Evolutionary conservation across 345 rosid genomes (phyloP), one percentile per base, ranked within the genome.

Genomic region (Cardamine resedifolia): DNA sequence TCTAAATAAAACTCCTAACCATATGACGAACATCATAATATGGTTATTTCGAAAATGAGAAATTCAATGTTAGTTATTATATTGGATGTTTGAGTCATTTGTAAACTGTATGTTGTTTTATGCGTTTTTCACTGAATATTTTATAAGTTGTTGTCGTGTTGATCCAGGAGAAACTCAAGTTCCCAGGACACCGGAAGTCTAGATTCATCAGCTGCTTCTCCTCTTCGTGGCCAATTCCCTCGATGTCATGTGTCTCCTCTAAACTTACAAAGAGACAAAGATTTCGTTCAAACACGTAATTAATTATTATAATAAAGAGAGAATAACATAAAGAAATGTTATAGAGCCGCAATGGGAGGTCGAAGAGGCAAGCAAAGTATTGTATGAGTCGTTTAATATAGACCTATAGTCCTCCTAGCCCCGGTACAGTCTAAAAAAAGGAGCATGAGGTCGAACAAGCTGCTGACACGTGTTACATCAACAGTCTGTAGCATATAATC

Each of bases 161-260:
- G 69, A 62, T 68, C 48, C 69, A 60, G 69, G 74, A 61, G 74
- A 75, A 58, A 68, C 57, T 43, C 73, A 75, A 60, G 38, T 75
- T 75, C 74, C 74, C 12, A 60, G 14, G 69, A 68, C 50, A 31
- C 12, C 31, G 78, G 78, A 68, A 68, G 78, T 74, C 78, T 60
- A 68, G 69, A 75, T 75, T 30, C 78, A 75, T 51, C 38, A 30
- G 55, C 30, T 38, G 30, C 44, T 36, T 66, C 66, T 65, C 55
- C 20, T 47, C 65, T 60, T 20, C 68, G 78, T 75, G 78, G 73
- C 74, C 0, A 41, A 11, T n/a, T 39, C 3, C 50, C 1, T 44
- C 18, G 6, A 2, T 31, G 62, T 12, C 78, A 59, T 30, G 78
- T 74, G 73, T 68, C 73, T 2, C 49, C 20, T 15, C 47, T 49